Conservation (phyloP, 2,329 filamentous ascomycete genomes). For the Hypomyces perniciosus region DNA sequence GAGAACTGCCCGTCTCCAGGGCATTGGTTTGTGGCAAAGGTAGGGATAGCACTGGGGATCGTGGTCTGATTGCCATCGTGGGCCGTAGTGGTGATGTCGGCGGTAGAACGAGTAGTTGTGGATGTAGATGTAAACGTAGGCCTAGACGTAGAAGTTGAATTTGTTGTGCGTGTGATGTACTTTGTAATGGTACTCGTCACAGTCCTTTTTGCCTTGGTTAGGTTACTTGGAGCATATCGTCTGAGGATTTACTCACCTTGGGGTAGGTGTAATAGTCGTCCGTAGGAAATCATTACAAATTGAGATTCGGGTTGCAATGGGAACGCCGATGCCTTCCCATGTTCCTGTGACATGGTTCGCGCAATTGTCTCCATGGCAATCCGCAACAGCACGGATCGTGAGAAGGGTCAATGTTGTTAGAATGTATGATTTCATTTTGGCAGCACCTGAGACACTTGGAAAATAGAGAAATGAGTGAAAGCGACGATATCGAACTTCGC, state of each 20-base stretch:
- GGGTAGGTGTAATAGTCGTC: constrained; percentile 12
- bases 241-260: constrained; percentile 12
- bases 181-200: constrained; percentile 14
- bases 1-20: constrained; percentile 14
- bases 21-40: constrained; percentile 10
- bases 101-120: neutral
- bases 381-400: neutral
- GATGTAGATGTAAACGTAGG: neutral
- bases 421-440: neutral
- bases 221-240: neutral
- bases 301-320: constrained; percentile 12
- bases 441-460: neutral
- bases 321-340: constrained; percentile 11
- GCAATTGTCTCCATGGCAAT: constrained; percentile 15
- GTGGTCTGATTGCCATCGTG: neutral
- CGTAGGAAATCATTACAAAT: constrained; percentile 14
- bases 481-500: no score
- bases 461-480: no score
- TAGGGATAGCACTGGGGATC: constrained; percentile 10
- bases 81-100: neutral
- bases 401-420: neutral
- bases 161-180: constrained; percentile 8
- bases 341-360: constrained; percentile 16
- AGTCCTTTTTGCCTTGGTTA: constrained; percentile 11
- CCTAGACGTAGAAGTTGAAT: neutral